phyloP scores from a whole-genome alignment of 805 yeast genomes.

The Schwanniomyces sp. region DNA sequence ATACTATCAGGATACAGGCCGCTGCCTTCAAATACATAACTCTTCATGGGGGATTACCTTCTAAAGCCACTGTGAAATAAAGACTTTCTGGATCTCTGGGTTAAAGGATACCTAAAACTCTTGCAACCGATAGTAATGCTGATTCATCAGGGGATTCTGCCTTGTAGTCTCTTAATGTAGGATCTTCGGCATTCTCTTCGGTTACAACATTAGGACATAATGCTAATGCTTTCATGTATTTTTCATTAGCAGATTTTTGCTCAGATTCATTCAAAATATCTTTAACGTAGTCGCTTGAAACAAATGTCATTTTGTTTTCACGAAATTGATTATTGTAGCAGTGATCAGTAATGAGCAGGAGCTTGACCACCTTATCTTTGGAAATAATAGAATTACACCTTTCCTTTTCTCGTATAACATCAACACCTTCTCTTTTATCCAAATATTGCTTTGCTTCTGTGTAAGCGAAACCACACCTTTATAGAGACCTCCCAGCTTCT shows the following conservation, averaged over 20 bases:
- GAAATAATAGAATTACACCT: slow-evolving; percentile 41
- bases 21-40: no score
- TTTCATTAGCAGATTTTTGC: slow-evolving; percentile 51
- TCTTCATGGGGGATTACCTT: no score
- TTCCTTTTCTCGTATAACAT: slow-evolving; percentile 50
- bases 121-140: slow-evolving; percentile 74
- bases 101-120: slow-evolving; percentile 68
- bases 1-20: no score
- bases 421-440: slow-evolving; percentile 63
- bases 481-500: no score
- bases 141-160: slow-evolving; percentile 87
- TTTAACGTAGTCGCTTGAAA: slow-evolving; percentile 57
- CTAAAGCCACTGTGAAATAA: no score
- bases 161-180: slow-evolving; percentile 49
- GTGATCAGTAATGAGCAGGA: slow-evolving; percentile 32
- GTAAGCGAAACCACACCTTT: slow-evolving; percentile 73
- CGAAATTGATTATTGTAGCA: slow-evolving; percentile 48
- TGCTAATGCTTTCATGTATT: slow-evolving; percentile 65
- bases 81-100: slow-evolving; percentile 51
- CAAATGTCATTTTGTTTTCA: slow-evolving; percentile 56
- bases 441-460: slow-evolving; percentile 78
- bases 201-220: slow-evolving; percentile 77
- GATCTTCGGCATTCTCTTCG: slow-evolving; percentile 44
- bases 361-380: slow-evolving; percentile 49
- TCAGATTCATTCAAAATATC: slow-evolving; percentile 46